A percentile compares a stretch with the other conserved stretches of the same genome.
These are phyloP conservation scores for Hirschioporus abietinus DNA, from an alignment of 768 basidiomycete genomes.

Conservation along the genomic window DNA sequence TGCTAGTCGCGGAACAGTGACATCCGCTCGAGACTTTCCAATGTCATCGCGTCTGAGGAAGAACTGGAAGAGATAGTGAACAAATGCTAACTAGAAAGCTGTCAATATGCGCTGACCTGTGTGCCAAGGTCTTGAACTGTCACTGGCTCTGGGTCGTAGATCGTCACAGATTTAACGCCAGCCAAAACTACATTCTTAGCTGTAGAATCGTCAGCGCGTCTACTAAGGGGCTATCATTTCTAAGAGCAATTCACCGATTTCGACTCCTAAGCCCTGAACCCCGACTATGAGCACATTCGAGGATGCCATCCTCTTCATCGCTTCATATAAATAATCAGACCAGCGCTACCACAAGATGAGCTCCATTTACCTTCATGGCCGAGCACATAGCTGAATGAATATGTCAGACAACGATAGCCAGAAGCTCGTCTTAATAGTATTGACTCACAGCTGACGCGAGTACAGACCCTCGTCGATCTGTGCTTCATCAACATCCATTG, in stretches of 20 bases:
- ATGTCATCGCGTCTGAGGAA: constrained; percentile 86
- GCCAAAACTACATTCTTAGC: constrained; percentile 95
- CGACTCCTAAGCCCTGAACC: constrained; percentile 86
- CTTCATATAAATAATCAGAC: constrained; percentile 38
- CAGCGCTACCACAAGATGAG: neutral
- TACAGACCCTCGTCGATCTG: constrained; percentile 92
- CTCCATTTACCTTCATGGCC: constrained; percentile 80
- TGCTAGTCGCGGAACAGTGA: constrained; percentile 81
- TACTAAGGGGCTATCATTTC: neutral
- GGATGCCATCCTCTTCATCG: constrained; percentile 98
- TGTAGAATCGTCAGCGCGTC: constrained; percentile 23
- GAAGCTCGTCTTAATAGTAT: constrained; percentile 11
- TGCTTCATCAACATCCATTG: constrained; percentile 84
- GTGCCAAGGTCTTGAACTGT: constrained; percentile 87
- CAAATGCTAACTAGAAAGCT: constrained; percentile 1
- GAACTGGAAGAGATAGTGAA: constrained; percentile 51
- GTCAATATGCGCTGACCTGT: constrained; percentile 51
- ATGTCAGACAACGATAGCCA: constrained; percentile 11
- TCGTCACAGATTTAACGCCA: constrained; percentile 94
- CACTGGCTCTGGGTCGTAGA: constrained; percentile 90
- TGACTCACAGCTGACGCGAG: constrained; percentile 83
- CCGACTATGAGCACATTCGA: constrained; percentile 95
- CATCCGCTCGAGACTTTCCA: constrained; percentile 83
- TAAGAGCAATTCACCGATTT: constrained; percentile 65
- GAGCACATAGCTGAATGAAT: constrained; percentile 71